Evolutionary conservation across 73 alveolate species (phyloP), one percentile per base, ranked within the genome.

Genomic region (Stentor coeruleus): DNA sequence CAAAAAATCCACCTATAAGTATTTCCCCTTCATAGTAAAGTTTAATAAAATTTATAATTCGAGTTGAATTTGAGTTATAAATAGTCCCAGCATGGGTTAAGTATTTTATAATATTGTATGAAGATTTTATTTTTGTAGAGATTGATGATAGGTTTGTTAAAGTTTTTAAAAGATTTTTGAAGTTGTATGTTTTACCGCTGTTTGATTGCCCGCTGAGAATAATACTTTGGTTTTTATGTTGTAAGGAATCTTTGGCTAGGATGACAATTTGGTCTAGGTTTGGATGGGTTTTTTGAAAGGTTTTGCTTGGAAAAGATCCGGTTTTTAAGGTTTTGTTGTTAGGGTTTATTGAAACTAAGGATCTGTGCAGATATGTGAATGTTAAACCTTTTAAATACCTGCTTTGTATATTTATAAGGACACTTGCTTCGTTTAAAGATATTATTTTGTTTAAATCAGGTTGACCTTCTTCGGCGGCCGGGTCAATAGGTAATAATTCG

Each of bases 151-250:
- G 87, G 20, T 20, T 49, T 20, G 66, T 49, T 20, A 49, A 20
- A 85, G 94, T 91, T 87, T 91, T 91, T 99, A 97, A 95, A 39
- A 98, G 93, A 72, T 88, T 83, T 87, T 97, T 98, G 3, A 99
- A 99, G 79, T 98, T 93, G 84, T 98, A 99, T 20, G 99, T 98
- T 90, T 98, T 98, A 3, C 99, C 99, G 28, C 99, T 99, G 36
- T 99, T 99, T 30, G 98, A 89, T 86, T 98, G 99, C 0, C 99
- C 99, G 59, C 98, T 85, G 74, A 98, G 97, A 76, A 98, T 98
- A 66, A 98, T 95, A 37, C 99, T 66, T 38, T 75, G 72, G 39
- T 92, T 77, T 60, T 86, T 85, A 81, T 88, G 87, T 38, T 93
- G 93, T 58, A 74, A 74, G 59, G 86, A 82, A 3, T 88, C 74